A percentile compares a stretch with the other conserved stretches of the same genome.
These are phyloP conservation scores for Talaromyces islandicus DNA, from an alignment of 2,329 filamentous ascomycete species.

Conservation along the genomic window DNA sequence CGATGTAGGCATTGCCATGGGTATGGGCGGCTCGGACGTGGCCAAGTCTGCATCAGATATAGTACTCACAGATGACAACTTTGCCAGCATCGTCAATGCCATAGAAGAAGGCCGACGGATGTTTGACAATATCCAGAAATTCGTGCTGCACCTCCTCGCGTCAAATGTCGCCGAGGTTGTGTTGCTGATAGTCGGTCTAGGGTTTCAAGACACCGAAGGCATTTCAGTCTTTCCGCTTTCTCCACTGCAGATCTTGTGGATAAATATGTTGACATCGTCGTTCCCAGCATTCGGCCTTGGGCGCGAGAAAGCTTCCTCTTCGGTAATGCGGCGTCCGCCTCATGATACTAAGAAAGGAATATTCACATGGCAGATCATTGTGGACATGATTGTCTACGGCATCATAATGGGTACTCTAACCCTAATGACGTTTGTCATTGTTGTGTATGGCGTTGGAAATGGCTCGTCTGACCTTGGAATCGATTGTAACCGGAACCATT, in stretches of 20 bases:
- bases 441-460: conserved; percentile 31
- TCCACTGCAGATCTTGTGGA: conserved; percentile 82
- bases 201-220: conserved; percentile 64
- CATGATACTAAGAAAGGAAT: conserved; percentile 49
- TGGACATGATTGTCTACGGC: conserved; percentile 38
- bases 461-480: conserved; percentile 46
- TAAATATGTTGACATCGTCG: conserved; percentile 83
- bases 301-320: conserved; percentile 65
- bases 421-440: conserved; percentile 32
- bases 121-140: conserved; percentile 87
- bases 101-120: conserved; percentile 78
- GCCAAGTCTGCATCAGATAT: conserved; percentile 70
- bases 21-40: conserved; percentile 74
- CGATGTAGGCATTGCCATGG: conserved; percentile 87
- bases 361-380: conserved; percentile 35
- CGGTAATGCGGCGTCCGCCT: conserved; percentile 75
- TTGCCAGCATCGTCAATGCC: conserved; percentile 76
- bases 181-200: conserved; percentile 71
- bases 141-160: conserved; percentile 70
- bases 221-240: conserved; percentile 80
- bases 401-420: conserved; percentile 43
- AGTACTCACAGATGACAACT: conserved; percentile 69
- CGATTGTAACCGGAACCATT: conserved; percentile 50
- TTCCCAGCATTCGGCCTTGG: conserved; percentile 83
- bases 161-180: conserved; percentile 82